phyloP scores from a whole-genome alignment of 2,329 filamentous ascomycete species.

The Nannizziopsis arthrosporioides region DNA sequence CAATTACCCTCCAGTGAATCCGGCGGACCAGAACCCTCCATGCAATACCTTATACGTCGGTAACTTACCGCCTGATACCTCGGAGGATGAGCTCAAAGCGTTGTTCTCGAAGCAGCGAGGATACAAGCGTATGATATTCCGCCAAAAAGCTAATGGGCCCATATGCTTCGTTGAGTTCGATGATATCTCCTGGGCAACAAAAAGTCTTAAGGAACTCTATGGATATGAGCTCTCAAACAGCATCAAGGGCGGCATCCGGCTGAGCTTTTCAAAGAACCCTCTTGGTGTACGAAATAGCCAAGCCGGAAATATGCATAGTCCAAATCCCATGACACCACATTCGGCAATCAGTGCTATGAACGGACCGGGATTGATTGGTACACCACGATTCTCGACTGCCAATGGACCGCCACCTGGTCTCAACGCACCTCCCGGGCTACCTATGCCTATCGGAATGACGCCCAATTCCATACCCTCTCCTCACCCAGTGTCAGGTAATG shows the following conservation, averaged over 20 bases:
- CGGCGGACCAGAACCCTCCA: constrained; percentile 89
- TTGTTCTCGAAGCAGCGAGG: constrained; percentile 88
- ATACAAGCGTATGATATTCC: constrained; percentile 89
- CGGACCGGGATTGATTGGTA: constrained; percentile 41
- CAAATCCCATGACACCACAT: constrained; percentile 27
- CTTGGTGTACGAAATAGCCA: constrained; percentile 79
- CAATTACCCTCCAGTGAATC: constrained; percentile 76
- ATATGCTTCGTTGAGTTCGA: constrained; percentile 99
- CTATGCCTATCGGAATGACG: constrained; percentile 28
- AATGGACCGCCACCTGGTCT: constrained; percentile 75
- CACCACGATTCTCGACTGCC: constrained; percentile 53
- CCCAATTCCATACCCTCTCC: constrained; percentile 22
- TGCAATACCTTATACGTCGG: constrained; percentile 98
- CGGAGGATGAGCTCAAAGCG: constrained; percentile 87
- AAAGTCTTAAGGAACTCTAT: constrained; percentile 79
- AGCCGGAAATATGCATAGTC: constrained; percentile 41
- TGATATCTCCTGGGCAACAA: constrained; percentile 81
- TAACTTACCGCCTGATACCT: constrained; percentile 86
- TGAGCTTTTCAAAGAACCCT: constrained; percentile 96
- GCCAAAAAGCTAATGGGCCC: constrained; percentile 86
- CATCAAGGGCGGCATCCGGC: constrained; percentile 81
- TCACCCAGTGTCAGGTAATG: constrained; percentile 22
- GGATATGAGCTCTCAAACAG: constrained; percentile 80
- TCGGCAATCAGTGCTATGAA: constrained; percentile 36
- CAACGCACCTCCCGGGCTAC: constrained; percentile 59